A percentile compares a stretch with the other conserved stretches of the same genome.
These are phyloP conservation scores for Cryptococcus deneoformans DNA, from an alignment of 1,284 basidiomycete genomes.

Conservation along the genomic window DNA sequence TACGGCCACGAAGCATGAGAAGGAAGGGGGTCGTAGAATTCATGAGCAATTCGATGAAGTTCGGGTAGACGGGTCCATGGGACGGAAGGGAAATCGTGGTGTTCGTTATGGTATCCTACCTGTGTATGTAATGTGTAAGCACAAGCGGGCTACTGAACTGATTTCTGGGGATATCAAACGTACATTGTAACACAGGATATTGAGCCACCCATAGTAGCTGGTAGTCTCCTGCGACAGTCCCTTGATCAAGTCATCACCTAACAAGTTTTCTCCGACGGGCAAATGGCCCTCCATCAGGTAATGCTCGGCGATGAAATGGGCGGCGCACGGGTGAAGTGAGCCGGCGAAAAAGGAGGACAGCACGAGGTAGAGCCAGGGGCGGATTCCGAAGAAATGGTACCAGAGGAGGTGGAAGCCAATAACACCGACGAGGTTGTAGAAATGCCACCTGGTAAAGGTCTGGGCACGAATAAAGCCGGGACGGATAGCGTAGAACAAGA, in stretches of 20 bases:
- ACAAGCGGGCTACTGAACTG: neutral
- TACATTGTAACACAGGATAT: conserved; percentile 91
- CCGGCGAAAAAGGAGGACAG: conserved; percentile 92
- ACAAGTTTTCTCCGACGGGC: conserved; percentile 15
- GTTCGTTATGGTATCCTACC: conserved; percentile 98
- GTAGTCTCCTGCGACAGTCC: conserved; percentile 79
- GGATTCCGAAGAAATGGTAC: conserved; percentile 60
- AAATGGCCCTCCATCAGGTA: conserved; percentile 82
- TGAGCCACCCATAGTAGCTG: conserved; percentile 92
- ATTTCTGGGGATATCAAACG: conserved; percentile 32
- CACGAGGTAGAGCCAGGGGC: conserved; percentile 78
- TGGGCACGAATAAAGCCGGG: conserved; percentile 92
- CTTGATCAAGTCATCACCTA: conserved; percentile 31
- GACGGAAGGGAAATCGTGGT: conserved; percentile 96
- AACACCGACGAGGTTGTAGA: conserved; percentile 69
- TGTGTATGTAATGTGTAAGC: conserved; percentile 33
- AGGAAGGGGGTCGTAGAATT: conserved; percentile 88
- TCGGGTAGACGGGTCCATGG: conserved; percentile 93
- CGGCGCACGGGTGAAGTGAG: conserved; percentile 89
- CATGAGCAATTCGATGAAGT: conserved; percentile 76
- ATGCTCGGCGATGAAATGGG: conserved; percentile 97
- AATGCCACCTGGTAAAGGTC: conserved; percentile 76
- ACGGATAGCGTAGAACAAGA: conserved; percentile 95
- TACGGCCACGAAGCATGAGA: conserved; percentile 90
- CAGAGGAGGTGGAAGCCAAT: conserved; percentile 70